phyloP scores from a whole-genome alignment of 108 stramenopile species.

The Nitzschia sp. region DNA sequence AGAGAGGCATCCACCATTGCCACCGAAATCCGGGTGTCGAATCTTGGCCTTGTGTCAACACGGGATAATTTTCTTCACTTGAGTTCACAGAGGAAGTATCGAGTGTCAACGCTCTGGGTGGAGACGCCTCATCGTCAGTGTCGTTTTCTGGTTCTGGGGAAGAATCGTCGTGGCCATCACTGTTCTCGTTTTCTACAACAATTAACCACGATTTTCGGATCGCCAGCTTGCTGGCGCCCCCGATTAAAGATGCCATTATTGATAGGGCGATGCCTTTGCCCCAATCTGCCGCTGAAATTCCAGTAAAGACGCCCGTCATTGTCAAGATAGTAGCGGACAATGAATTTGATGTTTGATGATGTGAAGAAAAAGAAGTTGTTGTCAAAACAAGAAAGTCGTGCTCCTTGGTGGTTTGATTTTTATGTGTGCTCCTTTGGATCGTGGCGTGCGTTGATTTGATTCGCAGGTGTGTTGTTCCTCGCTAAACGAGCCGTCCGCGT shows the following conservation, averaged over 20 bases:
- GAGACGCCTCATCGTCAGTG: not conserved
- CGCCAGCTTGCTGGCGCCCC: constrained; percentile 75
- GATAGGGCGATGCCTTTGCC: constrained; percentile 69
- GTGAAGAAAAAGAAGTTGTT: too few species aligned
- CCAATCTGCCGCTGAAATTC: constrained; percentile 67
- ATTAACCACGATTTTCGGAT: constrained; percentile 80
- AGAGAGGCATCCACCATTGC: not conserved
- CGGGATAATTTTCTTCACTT: not conserved
- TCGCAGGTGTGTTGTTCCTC: too few species aligned
- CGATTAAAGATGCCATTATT: constrained; percentile 73
- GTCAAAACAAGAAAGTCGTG: too few species aligned
- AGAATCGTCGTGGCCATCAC: not conserved
- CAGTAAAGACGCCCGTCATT: too few species aligned
- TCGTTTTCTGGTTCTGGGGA: not conserved
- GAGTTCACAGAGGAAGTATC: not conserved
- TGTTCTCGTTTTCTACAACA: constrained; percentile 20
- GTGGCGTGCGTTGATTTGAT: too few species aligned
- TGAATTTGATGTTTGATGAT: too few species aligned
- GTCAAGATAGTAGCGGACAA: too few species aligned
- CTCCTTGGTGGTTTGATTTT: too few species aligned
- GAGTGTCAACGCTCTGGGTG: not conserved
- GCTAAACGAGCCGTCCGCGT: too few species aligned
- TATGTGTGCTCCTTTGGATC: too few species aligned
- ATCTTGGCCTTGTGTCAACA: not conserved
- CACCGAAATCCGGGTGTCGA: not conserved